Evolutionary conservation across 306 rosid species (phyloP), one percentile per base, ranked within the genome.

Genomic region (Argentina anserina): DNA sequence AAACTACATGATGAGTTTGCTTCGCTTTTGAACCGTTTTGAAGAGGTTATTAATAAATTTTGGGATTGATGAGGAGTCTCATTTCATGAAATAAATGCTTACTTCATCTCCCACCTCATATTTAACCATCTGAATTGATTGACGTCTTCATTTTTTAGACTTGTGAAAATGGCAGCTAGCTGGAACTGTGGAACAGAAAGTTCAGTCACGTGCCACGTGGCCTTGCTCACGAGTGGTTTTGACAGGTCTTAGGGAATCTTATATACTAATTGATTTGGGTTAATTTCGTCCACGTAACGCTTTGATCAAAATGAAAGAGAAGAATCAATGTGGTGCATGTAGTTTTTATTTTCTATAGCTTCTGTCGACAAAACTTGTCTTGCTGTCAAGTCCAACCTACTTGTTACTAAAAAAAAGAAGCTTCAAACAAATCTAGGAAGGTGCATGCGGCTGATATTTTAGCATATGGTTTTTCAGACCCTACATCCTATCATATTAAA

Each of bases 201-300:
- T 26, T 70, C 39, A 70, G 42, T 55, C 39, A 37, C 65, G 75
- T 53, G 65, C 20, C 64, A 28, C 37, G 65, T 29, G 65, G 9
- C 63, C 25, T 25, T 7, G 25, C 36, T 50, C 63, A 69, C 49
- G 47, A 33, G 47, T 70, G 20, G 33, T 34, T 47, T 50, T 69
- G 62, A 69, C 46, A 13, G 31, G 29, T 15, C 61, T 23, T 13
- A 2, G 33, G 62, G 34, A 50, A 20, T 12, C 36, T 58, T 58
- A 7, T 58, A 33, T 28, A n/a, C 39, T 31, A 29, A 58, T 34
- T 1, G 13, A 33, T 61, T 26, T 61, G 11, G 66, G 9, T 7
- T 17, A 31, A 8, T 61, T 31, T 31, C 25, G 34, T 18, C 65
- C 11, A 6, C 65, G 29, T 28, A 56, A 25, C 1, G 66, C 25